Percentiles rank a stretch among this genome's conserved stretches.
Evolutionary conservation across 805 yeast genomes (phyloP).

Genomic region (Schizosaccharomyces lindneri): DNA sequence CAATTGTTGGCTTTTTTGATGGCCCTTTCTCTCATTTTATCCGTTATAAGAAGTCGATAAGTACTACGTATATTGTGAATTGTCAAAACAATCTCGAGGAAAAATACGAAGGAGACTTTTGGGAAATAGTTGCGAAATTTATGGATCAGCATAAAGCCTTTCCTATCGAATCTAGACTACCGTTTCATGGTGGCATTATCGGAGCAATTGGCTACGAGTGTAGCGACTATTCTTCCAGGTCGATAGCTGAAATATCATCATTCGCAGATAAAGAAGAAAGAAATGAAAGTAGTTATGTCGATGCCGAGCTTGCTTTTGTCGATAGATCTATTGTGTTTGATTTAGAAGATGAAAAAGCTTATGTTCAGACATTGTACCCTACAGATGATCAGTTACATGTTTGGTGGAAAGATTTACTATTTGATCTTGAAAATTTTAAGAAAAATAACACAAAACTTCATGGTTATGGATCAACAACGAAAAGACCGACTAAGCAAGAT

Average conservation of each 20-base stretch:
- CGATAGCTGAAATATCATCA: not conserved
- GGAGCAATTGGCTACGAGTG: slow-evolving; percentile 49
- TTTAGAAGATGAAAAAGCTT: slow-evolving; percentile 21
- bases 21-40: not conserved
- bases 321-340: slow-evolving; percentile 39
- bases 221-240: not conserved
- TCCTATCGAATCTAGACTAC: slow-evolving; percentile 20
- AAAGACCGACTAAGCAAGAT: slow-evolving; percentile 20
- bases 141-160: not conserved
- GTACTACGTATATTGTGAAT: not conserved
- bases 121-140: not conserved
- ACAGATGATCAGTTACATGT: not conserved
- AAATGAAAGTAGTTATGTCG: not conserved
- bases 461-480: not conserved
- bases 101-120: not conserved
- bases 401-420: not conserved
- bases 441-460: not conserved
- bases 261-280: slow-evolving; percentile 2
- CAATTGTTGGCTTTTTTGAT: slow-evolving; percentile 40
- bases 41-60: not conserved
- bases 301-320: slow-evolving; percentile 30
- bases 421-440: not conserved
- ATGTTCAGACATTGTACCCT: slow-evolving; percentile 24
- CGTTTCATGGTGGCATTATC: slow-evolving; percentile 76
- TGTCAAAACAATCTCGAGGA: not conserved